Evolutionary conservation across 2,329 filamentous ascomycete genomes (phyloP).

Genomic region (Pseudogymnoascus sp.): DNA sequence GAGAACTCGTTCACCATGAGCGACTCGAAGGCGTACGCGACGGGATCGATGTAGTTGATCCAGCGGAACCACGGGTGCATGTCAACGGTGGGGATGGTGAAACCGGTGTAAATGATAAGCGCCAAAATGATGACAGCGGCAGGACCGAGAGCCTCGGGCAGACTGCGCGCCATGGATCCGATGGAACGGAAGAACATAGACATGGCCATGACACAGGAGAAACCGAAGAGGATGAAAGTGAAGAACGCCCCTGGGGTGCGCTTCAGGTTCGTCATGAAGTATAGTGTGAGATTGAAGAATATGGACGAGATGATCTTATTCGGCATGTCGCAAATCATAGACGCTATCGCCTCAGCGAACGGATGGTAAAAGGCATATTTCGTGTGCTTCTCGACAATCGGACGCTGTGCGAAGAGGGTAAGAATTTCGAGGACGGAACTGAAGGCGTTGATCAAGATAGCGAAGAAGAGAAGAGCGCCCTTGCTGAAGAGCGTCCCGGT

Average conservation of each 20-base stretch:
- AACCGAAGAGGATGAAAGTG: slow-evolving; percentile 49
- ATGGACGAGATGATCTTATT: slow-evolving; percentile 70
- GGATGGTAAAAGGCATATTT: slow-evolving; percentile 86
- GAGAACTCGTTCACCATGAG: slow-evolving; percentile 78
- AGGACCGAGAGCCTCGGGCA: slow-evolving; percentile 55
- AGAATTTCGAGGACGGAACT: slow-evolving; percentile 60
- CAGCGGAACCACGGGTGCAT: slow-evolving; percentile 78
- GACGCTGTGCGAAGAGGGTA: slow-evolving; percentile 78
- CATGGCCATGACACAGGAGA: slow-evolving; percentile 45
- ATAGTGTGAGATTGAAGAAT: slow-evolving; percentile 69
- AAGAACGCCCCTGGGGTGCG: slow-evolving; percentile 68
- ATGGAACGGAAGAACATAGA: slow-evolving; percentile 78
- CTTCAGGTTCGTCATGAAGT: slow-evolving; percentile 74
- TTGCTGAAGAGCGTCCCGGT: slow-evolving; percentile 54
- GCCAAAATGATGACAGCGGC: slow-evolving; percentile 40
- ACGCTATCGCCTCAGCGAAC: slow-evolving; percentile 79
- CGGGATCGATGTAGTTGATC: slow-evolving; percentile 56
- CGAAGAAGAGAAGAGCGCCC: slow-evolving; percentile 59
- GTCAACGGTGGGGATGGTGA: slow-evolving; percentile 35
- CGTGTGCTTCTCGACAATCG: slow-evolving; percentile 84
- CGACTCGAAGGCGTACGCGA: slow-evolving; percentile 72
- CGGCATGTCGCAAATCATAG: slow-evolving; percentile 78
- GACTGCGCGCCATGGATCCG: slow-evolving; percentile 62
- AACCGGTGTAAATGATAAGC: slow-evolving; percentile 30
- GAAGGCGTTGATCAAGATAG: slow-evolving; percentile 58